These are phyloP conservation scores for Sextonia rubra DNA, from an alignment of 164 flowering plant species.

Conservation along the genomic window DNA sequence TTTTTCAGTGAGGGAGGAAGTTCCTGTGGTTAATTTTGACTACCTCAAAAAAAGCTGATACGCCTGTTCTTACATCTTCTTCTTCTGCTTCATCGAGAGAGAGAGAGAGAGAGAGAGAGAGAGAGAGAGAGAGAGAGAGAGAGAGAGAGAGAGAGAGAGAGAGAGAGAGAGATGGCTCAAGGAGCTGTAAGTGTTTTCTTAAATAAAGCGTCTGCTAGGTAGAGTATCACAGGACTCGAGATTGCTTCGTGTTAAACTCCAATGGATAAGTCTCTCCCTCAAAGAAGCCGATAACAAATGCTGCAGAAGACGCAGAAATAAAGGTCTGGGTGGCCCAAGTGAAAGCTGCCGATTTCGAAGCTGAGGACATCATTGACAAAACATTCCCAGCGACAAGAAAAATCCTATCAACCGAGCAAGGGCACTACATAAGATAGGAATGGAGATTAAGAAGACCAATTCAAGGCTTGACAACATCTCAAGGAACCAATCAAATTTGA, in stretches of 20 bases:
- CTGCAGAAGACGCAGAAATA: background rate
- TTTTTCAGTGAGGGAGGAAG: no score
- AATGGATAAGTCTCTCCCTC: conserved; percentile 2
- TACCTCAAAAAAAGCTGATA: no score
- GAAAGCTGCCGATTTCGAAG: background rate
- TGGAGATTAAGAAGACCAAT: background rate
- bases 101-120: background rate
- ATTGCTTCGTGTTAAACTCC: background rate
- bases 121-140: background rate
- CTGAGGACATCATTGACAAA: conserved; percentile 1
- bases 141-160: no score
- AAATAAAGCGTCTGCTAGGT: no score
- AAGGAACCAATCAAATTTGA: background rate
- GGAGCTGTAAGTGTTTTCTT: no score
- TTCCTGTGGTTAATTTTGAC: no score
- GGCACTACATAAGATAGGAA: background rate
- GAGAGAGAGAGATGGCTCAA: background rate
- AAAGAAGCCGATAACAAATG: background rate
- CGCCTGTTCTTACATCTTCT: no score
- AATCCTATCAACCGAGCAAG: background rate
- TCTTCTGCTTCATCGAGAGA: background rate
- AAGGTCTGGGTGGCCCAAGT: background rate
- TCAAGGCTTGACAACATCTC: background rate
- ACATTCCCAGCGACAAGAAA: background rate
- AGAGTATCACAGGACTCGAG: background rate